These are phyloP conservation scores for Alternaria longipes DNA, from an alignment of 2,329 filamentous ascomycete species.

Conservation along the genomic window DNA sequence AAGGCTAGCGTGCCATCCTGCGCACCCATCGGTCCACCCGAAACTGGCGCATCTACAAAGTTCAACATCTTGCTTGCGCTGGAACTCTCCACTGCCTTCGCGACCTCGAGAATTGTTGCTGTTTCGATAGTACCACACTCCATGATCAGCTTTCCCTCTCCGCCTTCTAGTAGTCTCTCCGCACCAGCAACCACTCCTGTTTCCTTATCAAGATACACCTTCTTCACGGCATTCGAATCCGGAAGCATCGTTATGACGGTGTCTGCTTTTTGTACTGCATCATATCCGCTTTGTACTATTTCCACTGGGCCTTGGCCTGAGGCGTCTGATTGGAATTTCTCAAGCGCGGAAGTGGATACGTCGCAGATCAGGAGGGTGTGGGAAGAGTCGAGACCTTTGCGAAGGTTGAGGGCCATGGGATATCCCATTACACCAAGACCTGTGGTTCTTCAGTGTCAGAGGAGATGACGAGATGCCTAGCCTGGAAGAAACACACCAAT, in stretches of 20 bases:
- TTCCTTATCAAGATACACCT: slow-evolving; percentile 53
- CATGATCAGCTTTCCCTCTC: slow-evolving; percentile 78
- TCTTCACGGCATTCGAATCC: slow-evolving; percentile 47
- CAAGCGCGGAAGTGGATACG: slow-evolving; percentile 50
- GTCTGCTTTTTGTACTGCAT: slow-evolving; percentile 52
- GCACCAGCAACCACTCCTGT: slow-evolving; percentile 54
- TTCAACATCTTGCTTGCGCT: slow-evolving; percentile 64
- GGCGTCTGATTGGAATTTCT: slow-evolving; percentile 51
- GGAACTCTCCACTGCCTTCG: slow-evolving; percentile 67
- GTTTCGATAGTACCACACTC: slow-evolving; percentile 98
- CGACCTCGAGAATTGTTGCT: slow-evolving; percentile 78
- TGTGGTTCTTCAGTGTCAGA: slow-evolving; percentile 12
- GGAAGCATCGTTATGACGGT: slow-evolving; percentile 57
- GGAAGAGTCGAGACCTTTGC: slow-evolving; percentile 44
- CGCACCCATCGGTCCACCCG: slow-evolving; percentile 90
- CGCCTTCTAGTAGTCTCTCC: slow-evolving; percentile 42
- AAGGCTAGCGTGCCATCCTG: slow-evolving; percentile 87
- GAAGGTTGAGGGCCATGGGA: slow-evolving; percentile 54
- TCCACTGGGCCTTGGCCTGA: slow-evolving; percentile 48
- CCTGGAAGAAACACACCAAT: slow-evolving; percentile 24
- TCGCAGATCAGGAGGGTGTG: slow-evolving; percentile 52
- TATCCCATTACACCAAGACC: slow-evolving; percentile 56
- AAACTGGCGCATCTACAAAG: slow-evolving; percentile 96
- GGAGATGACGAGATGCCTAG: not conserved
- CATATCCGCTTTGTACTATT: slow-evolving; percentile 49